Evolutionary conservation across 495 filamentous ascomycete genomes (phyloP).

Genomic region (Penicillium cataractarum): DNA sequence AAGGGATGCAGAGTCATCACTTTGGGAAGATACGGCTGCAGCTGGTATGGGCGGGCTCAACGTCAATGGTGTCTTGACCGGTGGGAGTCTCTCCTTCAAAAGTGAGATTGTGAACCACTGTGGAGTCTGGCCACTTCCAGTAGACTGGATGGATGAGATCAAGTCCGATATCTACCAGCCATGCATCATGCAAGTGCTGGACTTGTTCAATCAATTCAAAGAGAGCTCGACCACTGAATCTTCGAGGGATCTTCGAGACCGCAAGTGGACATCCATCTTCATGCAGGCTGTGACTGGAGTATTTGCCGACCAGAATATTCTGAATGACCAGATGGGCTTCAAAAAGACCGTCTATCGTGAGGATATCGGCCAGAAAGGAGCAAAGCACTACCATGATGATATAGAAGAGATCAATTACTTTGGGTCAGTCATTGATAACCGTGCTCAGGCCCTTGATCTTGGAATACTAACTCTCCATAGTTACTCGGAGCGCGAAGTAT

Average conservation of each 20-base stretch:
- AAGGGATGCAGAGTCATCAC: constrained; percentile 4
- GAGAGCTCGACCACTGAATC: neutral
- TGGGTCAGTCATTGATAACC: constrained; percentile 25
- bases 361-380: constrained; percentile 24
- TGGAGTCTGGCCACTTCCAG: constrained; percentile 41
- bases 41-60: constrained; percentile 40
- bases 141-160: constrained; percentile 44
- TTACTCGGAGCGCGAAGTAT: constrained; percentile 7
- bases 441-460: neutral
- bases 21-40: constrained; percentile 16
- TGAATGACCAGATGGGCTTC: constrained; percentile 43
- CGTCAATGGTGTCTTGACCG: constrained; percentile 37
- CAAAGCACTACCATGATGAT: constrained; percentile 34
- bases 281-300: constrained; percentile 44
- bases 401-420: constrained; percentile 46
- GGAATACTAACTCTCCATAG: neutral
- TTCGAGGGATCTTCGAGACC: constrained; percentile 12
- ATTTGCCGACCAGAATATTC: constrained; percentile 40
- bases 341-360: constrained; percentile 34
- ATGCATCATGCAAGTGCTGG: constrained; percentile 44
- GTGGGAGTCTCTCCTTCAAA: constrained; percentile 45
- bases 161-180: constrained; percentile 44
- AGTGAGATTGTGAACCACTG: constrained; percentile 43
- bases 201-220: constrained; percentile 42
- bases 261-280: constrained; percentile 42